These are phyloP conservation scores for Solanum rostratum DNA, from an alignment of 257 asterid genomes.

Conservation along the genomic window DNA sequence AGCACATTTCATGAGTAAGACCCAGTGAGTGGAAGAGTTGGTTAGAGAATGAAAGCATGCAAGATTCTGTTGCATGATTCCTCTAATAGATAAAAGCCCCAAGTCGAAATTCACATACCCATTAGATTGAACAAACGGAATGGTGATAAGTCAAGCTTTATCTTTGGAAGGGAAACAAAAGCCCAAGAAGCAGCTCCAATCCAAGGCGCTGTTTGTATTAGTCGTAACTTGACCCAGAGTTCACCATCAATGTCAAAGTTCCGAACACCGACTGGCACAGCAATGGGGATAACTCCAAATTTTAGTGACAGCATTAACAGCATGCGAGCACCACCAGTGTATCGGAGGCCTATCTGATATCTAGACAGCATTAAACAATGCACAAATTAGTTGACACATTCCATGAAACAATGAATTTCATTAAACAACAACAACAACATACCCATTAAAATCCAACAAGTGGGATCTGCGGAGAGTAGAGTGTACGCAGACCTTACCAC, in stretches of 20 bases:
- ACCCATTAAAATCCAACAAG: not conserved
- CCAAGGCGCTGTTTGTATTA: slow-evolving; percentile 96
- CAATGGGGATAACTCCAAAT: slow-evolving; percentile 64
- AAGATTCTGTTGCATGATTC: not conserved
- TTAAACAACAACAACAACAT: not conserved
- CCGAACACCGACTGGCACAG: slow-evolving; percentile 85
- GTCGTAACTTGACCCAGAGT: slow-evolving; percentile 83
- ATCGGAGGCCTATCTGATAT: slow-evolving; percentile 62
- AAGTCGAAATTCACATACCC: slow-evolving; percentile 41
- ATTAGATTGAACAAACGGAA: slow-evolving; percentile 92
- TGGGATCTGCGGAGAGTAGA: not conserved
- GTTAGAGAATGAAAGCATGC: not conserved
- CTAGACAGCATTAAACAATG: slow-evolving; percentile 27
- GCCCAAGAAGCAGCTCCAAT: slow-evolving; percentile 99
- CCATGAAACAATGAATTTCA: not conserved
- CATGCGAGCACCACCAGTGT: slow-evolving; percentile 84
- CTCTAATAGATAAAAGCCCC: not conserved
- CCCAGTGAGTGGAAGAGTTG: not conserved
- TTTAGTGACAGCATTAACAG: slow-evolving; percentile 74
- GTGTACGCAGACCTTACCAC: not conserved
- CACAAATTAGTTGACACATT: not conserved
- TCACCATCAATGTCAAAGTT: slow-evolving; percentile 97
- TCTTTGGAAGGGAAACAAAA: slow-evolving; percentile 93
- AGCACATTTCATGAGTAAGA: not conserved
- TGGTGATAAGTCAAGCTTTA: slow-evolving; percentile 83